Evolutionary conservation across 2,329 filamentous ascomycete species (phyloP).

Genomic region (Aspergillus ustus): DNA sequence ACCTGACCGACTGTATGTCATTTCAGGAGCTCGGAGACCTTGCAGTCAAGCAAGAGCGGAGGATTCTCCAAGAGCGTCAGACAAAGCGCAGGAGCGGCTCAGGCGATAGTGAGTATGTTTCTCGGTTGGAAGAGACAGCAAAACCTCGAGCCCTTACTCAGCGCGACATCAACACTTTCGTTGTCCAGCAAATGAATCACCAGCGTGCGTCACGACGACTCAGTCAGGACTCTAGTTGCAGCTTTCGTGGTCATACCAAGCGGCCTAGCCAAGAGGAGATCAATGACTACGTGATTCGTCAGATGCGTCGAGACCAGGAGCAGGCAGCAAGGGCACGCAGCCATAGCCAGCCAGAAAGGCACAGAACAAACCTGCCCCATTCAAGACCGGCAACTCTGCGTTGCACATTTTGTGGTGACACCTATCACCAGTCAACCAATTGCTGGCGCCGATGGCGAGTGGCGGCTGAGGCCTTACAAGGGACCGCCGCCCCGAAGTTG

Average conservation of each 20-base stretch:
- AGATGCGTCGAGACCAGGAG: slow-evolving; percentile 33
- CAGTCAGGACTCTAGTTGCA: slow-evolving; percentile 11
- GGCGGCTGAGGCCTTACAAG: slow-evolving; percentile 30
- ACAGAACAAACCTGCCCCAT: slow-evolving; percentile 1
- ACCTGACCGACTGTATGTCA: slow-evolving; percentile 25
- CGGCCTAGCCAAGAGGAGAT: slow-evolving; percentile 36
- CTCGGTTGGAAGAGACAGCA: background rate
- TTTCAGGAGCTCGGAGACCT: slow-evolving; percentile 30
- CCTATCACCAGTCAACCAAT: slow-evolving; percentile 26
- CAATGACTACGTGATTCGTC: slow-evolving; percentile 34
- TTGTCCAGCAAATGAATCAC: slow-evolving; percentile 31
- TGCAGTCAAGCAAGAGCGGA: slow-evolving; percentile 28
- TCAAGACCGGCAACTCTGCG: slow-evolving; percentile 12
- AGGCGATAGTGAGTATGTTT: slow-evolving; percentile 1
- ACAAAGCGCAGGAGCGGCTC: slow-evolving; percentile 7
- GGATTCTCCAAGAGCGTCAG: slow-evolving; percentile 6
- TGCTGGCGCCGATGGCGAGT: slow-evolving; percentile 33
- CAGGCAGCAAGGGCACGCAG: slow-evolving; percentile 24
- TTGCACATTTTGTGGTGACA: slow-evolving; percentile 31
- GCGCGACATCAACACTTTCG: slow-evolving; percentile 34
- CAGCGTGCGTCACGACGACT: slow-evolving; percentile 7
- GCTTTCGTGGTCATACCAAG: slow-evolving; percentile 25
- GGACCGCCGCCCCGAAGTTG: slow-evolving; percentile 28
- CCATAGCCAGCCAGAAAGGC: slow-evolving; percentile 27
- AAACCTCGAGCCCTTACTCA: slow-evolving; percentile 25